A percentile compares a stretch with the other conserved stretches of the same genome.
phyloP scores from a whole-genome alignment of 2,329 filamentous ascomycete species.

The Amesomyces nigricolor region DNA sequence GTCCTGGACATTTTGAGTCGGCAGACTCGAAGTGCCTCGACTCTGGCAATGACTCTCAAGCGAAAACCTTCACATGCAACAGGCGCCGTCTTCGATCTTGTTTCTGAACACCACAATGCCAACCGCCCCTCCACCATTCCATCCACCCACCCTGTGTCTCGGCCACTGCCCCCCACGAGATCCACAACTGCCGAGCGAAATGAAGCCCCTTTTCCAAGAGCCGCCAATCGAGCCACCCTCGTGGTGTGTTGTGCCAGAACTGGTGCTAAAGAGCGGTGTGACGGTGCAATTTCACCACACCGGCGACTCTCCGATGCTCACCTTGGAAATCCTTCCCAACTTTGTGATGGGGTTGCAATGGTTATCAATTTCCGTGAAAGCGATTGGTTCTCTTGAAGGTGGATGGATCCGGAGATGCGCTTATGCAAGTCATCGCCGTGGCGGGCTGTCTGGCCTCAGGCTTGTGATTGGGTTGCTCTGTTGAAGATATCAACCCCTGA shows the following conservation, averaged over 20 bases:
- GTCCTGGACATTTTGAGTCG: no score
- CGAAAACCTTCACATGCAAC: no score
- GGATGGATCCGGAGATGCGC: not conserved
- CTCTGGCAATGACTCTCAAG: no score
- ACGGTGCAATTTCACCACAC: not conserved
- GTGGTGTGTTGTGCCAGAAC: not conserved
- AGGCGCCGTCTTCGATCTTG: not conserved
- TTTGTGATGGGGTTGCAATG: not conserved
- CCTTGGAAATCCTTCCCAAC: not conserved
- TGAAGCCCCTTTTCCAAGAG: slow-evolving; percentile 3
- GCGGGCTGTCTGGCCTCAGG: not conserved
- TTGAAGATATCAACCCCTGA: slow-evolving; percentile 17
- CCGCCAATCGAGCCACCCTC: slow-evolving; percentile 10
- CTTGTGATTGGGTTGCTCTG: slow-evolving; percentile 20
- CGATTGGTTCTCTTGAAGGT: slow-evolving; percentile 2
- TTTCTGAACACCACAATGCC: not conserved
- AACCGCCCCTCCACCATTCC: not conserved
- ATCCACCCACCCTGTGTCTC: no score
- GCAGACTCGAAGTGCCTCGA: no score
- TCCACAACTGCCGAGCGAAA: slow-evolving; percentile 7
- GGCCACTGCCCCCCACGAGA: not conserved
- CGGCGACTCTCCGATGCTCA: not conserved
- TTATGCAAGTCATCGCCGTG: slow-evolving; percentile 21
- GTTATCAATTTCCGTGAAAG: not conserved
- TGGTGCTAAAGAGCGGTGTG: slow-evolving; percentile 16